These are phyloP conservation scores for Paxillus rubicundulus DNA, from an alignment of 768 basidiomycete species.

Conservation along the genomic window DNA sequence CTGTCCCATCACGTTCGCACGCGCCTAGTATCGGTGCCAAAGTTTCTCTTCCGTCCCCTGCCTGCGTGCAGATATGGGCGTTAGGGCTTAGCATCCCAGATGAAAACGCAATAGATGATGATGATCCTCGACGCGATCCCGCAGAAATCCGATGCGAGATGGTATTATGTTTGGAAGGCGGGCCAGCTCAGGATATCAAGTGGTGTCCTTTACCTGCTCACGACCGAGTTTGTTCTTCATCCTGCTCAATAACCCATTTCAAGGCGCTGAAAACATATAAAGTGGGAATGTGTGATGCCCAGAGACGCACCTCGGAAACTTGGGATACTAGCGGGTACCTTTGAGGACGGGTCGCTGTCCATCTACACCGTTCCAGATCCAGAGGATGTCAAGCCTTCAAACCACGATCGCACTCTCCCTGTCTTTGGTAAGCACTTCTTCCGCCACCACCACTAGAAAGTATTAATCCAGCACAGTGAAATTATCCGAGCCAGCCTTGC, in stretches of 20 bases:
- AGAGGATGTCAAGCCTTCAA: conserved; percentile 37
- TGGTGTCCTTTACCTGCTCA: conserved; percentile 93
- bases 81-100: conserved; percentile 25
- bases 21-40: conserved; percentile 66
- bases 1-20: conserved; percentile 63
- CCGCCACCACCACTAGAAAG: not conserved
- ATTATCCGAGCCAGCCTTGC: conserved; percentile 60
- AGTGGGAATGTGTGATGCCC: conserved; percentile 25
- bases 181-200: conserved; percentile 76
- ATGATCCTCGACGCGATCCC: conserved; percentile 13
- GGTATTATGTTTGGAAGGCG: conserved; percentile 80
- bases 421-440: conserved; percentile 47
- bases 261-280: conserved; percentile 1
- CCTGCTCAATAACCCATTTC: not conserved
- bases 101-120: conserved; percentile 22
- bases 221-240: conserved; percentile 43
- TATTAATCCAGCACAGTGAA: conserved; percentile 41
- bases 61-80: conserved; percentile 89
- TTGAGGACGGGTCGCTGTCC: conserved; percentile 83
- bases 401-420: conserved; percentile 34
- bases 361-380: conserved; percentile 83
- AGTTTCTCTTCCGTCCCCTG: conserved; percentile 49
- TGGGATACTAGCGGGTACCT: conserved; percentile 80
- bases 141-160: conserved; percentile 69
- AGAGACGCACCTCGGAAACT: conserved; percentile 50